A percentile compares a stretch with the other conserved stretches of the same genome.
phyloP scores from a whole-genome alignment of 495 filamentous ascomycete species.

The Neurospora africana region DNA sequence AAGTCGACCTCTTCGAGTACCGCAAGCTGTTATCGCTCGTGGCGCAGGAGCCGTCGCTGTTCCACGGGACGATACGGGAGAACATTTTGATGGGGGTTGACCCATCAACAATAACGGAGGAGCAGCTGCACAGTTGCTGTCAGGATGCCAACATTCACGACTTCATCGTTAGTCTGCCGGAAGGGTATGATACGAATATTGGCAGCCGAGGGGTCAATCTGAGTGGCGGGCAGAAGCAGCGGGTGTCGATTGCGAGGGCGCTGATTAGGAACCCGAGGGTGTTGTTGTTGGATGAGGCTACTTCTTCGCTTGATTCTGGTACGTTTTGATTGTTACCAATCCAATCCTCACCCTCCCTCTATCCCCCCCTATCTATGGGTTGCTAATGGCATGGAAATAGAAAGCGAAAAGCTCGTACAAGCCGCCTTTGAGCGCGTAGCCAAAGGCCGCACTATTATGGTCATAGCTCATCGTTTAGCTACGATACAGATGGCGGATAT shows the following conservation, averaged over 20 bases:
- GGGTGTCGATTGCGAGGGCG: slow-evolving; percentile 65
- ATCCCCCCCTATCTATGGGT: background rate
- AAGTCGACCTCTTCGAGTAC: slow-evolving; percentile 37
- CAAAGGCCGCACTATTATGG: slow-evolving; percentile 55
- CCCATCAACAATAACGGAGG: slow-evolving; percentile 31
- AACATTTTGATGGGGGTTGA: slow-evolving; percentile 47
- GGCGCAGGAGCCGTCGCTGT: slow-evolving; percentile 50
- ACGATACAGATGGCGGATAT: slow-evolving; percentile 45
- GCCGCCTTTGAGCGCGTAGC: slow-evolving; percentile 53
- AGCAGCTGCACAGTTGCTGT: slow-evolving; percentile 45
- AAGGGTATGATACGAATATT: slow-evolving; percentile 49
- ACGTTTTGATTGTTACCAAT: background rate
- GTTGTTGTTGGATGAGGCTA: slow-evolving; percentile 71
- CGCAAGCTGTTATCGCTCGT: slow-evolving; percentile 48
- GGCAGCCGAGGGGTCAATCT: slow-evolving; percentile 53
- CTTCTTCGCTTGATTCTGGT: slow-evolving; percentile 57
- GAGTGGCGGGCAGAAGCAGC: slow-evolving; percentile 69
- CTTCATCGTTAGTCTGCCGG: slow-evolving; percentile 50
- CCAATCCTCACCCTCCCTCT: background rate
- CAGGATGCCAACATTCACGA: slow-evolving; percentile 51
- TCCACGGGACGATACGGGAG: slow-evolving; percentile 45
- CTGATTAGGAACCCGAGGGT: slow-evolving; percentile 61
- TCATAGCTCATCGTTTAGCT: slow-evolving; percentile 53
- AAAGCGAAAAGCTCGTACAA: slow-evolving; percentile 62
- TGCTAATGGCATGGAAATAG: slow-evolving; percentile 8